Conservation (phyloP, 1,284 basidiomycete genomes). For the Ganoderma lingzhi region DNA sequence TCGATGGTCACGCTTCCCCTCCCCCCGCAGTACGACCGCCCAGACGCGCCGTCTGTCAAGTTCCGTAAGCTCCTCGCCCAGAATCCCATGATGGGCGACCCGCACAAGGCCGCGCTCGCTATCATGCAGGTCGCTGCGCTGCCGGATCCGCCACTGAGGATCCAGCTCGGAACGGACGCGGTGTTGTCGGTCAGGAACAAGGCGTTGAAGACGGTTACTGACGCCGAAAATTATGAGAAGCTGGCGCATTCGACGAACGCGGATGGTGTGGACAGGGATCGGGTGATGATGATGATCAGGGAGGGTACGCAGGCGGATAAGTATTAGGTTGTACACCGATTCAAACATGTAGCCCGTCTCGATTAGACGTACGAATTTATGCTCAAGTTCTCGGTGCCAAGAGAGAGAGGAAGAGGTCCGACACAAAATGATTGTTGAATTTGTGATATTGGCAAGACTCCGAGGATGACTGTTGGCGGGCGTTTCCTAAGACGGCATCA, state of each 20-base stretch:
- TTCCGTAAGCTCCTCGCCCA: conserved; percentile 10
- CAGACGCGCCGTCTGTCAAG: conserved; percentile 9
- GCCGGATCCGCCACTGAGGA: conserved; percentile 42
- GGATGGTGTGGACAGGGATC: conserved; percentile 26
- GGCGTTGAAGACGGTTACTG: conserved; percentile 40
- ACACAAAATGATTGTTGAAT: not conserved
- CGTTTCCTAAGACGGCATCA: not conserved
- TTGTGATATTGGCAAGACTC: not conserved
- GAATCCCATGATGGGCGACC: conserved; percentile 11
- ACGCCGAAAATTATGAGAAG: conserved; percentile 16
- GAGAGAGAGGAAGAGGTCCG: not conserved
- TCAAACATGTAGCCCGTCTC: not conserved
- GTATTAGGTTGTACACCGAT: not conserved
- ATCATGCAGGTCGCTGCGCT: conserved; percentile 34
- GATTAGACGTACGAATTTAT: not conserved
- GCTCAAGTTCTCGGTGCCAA: not conserved
- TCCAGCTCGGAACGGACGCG: conserved; percentile 46
- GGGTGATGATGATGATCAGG: conserved; percentile 14
- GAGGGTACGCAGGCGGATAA: conserved; percentile 17
- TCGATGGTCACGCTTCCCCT: conserved; percentile 15
- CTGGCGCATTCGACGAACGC: conserved; percentile 29
- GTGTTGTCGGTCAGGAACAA: conserved; percentile 38
- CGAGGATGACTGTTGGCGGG: too few relatives aligned
- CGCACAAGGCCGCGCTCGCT: conserved; percentile 18
- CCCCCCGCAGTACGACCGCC: conserved; percentile 10